Conservation (phyloP, 2,329 filamentous ascomycete species). For the Claviceps cyperi region DNA sequence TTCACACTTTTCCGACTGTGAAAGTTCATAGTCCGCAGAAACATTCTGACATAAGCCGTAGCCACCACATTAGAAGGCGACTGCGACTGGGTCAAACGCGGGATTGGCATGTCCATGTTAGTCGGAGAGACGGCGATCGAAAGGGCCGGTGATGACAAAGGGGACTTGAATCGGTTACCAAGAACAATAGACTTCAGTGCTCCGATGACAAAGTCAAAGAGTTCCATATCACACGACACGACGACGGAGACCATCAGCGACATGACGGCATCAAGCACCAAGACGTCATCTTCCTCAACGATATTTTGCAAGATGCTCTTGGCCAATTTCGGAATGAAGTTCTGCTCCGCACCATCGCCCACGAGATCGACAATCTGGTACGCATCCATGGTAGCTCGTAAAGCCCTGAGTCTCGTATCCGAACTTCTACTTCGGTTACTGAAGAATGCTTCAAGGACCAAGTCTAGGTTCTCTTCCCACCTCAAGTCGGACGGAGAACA, state of each 20-base stretch:
- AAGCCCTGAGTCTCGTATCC: constrained; percentile 45
- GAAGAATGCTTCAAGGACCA: constrained; percentile 50
- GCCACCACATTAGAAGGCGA: constrained; percentile 58
- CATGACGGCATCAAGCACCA: constrained; percentile 50
- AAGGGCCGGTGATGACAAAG: constrained; percentile 18
- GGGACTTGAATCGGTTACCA: constrained; percentile 31
- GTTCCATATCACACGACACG: constrained; percentile 38
- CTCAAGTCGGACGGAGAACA: constrained; percentile 56
- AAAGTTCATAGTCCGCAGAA: constrained; percentile 55
- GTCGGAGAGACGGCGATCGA: constrained; percentile 12
- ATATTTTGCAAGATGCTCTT: constrained; percentile 47
- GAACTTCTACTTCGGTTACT: constrained; percentile 45
- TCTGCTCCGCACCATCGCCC: constrained; percentile 42
- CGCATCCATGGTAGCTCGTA: constrained; percentile 45
- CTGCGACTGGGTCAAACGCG: constrained; percentile 16
- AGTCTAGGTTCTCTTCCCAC: constrained; percentile 50
- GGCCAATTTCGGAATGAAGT: constrained; percentile 43
- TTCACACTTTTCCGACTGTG: constrained; percentile 50
- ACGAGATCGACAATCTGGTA: constrained; percentile 45
- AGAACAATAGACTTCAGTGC: constrained; percentile 36
- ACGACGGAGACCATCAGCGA: constrained; percentile 51
- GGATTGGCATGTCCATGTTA: constrained; percentile 9
- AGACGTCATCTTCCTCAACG: constrained; percentile 46
- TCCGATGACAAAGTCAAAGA: constrained; percentile 45
- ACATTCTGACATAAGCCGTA: constrained; percentile 58